Base-by-base conservation (phyloP, 331 rosid species). In the Prunus yedoensis region DNA sequence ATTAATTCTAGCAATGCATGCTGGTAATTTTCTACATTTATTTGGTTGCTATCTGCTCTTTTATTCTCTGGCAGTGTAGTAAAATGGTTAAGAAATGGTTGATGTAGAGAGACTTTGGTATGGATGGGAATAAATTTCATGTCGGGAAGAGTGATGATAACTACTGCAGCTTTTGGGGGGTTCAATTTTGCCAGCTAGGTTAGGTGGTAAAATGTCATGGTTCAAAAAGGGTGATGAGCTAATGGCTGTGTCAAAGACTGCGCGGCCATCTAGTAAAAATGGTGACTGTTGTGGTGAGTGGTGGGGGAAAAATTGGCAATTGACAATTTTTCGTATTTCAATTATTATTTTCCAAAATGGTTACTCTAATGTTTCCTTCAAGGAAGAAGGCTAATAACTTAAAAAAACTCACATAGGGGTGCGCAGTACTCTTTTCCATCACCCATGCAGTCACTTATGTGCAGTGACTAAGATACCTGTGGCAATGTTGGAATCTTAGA, bases 391-490 rank as follows among this genome's bases (percentile, higher is more conserved):
- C 0, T 18, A 21, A 62, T 62, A 62, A 8, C 46, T 62, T 60
- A n/a, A 56, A 6, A 6, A 14, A 35, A 21, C 27, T 59, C 30
- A 21, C 10, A 35, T 25, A 62, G 14, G 13, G 7, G 30, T 62
- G 65, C 65, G 5, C 13, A 18, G 67, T 53, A 38, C 0, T 38
- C 43, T 38, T 38, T 38, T 32, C 21, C 20, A 54, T 20, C 21
- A 16, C 63, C 65, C 65, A 32, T 71, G 75, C 47, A 38, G 38
- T 35, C 64, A 30, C 49, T 53, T 58, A 30, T 53, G 50, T 15
- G 46, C 32, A 38, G 5, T 53, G 32, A 57, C 21, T 71, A 62
- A 62, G 46, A 43, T 27, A n/a, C 11, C 30, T 53, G 30, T n/a
- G 51, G 17, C 13, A 10, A 70, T n/a, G 14, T 30, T 38, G 74